These are phyloP conservation scores for Gymnopilus junonius DNA, from an alignment of 768 basidiomycete genomes.

Conservation along the genomic window DNA sequence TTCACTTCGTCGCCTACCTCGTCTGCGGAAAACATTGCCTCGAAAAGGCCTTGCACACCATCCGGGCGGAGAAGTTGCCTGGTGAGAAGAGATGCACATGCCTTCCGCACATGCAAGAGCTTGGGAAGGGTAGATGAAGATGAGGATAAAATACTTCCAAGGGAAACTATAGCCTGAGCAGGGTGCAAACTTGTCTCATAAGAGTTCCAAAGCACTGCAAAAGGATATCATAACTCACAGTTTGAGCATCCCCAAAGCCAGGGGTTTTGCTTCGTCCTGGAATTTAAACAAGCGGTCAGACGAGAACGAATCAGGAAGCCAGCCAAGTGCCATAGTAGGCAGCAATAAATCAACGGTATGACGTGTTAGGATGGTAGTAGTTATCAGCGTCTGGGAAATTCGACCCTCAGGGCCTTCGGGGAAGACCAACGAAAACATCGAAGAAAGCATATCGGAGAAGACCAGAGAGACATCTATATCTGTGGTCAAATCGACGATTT, in stretches of 20 bases:
- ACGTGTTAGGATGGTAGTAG: conserved; percentile 56
- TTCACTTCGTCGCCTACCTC: conserved; percentile 55
- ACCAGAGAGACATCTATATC: conserved; percentile 45
- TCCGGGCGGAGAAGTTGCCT: conserved; percentile 71
- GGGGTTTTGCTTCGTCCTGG: conserved; percentile 49
- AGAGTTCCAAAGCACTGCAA: conserved; percentile 20
- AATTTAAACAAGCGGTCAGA: conserved; percentile 34
- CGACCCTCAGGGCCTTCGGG: conserved; percentile 51
- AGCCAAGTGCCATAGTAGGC: conserved; percentile 68
- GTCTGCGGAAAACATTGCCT: conserved; percentile 70
- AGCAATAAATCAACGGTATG: conserved; percentile 63
- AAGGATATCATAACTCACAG: conserved; percentile 50
- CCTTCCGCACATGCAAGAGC: conserved; percentile 56
- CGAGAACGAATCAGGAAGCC: conserved; percentile 63
- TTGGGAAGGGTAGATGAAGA: conserved; percentile 45
- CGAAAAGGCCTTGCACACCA: conserved; percentile 71
- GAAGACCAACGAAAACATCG: conserved; percentile 56
- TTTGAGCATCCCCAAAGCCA: conserved; percentile 59
- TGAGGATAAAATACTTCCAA: conserved; percentile 61
- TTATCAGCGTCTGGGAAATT: conserved; percentile 62
- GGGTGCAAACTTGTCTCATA: conserved; percentile 57
- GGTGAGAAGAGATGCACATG: conserved; percentile 67
- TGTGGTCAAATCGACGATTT: conserved; percentile 49
- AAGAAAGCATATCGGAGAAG: conserved; percentile 46
- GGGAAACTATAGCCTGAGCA: conserved; percentile 64